Evolutionary conservation across 371 early-diverging fungal genomes (phyloP).

Genomic region (Mortierella sp.): DNA sequence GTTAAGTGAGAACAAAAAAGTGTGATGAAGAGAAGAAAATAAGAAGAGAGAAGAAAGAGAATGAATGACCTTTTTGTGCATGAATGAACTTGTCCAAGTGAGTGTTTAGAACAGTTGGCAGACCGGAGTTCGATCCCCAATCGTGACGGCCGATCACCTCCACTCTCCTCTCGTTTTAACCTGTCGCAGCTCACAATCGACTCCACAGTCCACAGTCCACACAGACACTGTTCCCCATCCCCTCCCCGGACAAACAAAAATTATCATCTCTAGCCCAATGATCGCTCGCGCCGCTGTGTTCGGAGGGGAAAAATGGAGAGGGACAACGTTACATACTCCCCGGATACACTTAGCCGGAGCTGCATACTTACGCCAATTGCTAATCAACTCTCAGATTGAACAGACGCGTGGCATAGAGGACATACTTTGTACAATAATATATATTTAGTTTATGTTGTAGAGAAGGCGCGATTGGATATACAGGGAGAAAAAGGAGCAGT

Average conservation of each 20-base stretch:
- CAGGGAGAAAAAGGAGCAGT: neutral
- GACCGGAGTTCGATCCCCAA: slow-evolving; percentile 1
- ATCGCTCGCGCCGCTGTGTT: neutral
- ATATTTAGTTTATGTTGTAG: neutral
- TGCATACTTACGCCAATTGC: neutral
- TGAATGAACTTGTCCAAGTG: slow-evolving; percentile 8
- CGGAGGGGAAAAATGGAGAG: neutral
- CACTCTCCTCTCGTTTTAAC: too few relatives aligned
- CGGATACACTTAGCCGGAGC: neutral
- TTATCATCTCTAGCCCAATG: slow-evolving; percentile 13
- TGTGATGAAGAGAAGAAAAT: neutral
- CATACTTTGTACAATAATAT: neutral
- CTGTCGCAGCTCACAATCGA: neutral
- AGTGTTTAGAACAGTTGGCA: neutral
- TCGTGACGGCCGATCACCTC: slow-evolving; percentile 31
- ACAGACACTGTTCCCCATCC: neutral
- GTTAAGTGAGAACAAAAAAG: neutral
- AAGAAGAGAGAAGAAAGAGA: neutral
- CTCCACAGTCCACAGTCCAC: slow-evolving; percentile 5
- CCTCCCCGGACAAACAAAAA: neutral
- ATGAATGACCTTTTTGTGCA: neutral
- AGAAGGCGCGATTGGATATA: neutral
- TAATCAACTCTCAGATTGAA: neutral
- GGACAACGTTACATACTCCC: neutral
- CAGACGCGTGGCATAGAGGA: slow-evolving; percentile 1